These are phyloP conservation scores for Cryptococcus hybrid DNA, from an alignment of 1,284 basidiomycete species.

Conservation along the genomic window DNA sequence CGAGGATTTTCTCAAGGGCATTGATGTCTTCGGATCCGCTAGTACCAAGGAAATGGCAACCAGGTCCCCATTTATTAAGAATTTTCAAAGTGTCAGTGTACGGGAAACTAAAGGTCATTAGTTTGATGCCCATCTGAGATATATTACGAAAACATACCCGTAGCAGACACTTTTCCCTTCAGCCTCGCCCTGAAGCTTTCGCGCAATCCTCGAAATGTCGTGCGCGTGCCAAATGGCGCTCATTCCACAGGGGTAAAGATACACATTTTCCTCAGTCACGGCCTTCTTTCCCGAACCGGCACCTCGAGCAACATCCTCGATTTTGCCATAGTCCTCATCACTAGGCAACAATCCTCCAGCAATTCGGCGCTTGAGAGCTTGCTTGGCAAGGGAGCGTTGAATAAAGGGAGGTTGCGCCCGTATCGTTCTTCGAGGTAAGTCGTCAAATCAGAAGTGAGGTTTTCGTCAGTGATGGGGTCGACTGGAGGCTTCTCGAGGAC, in stretches of 20 bases:
- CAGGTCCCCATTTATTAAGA: slow-evolving; percentile 94
- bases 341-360: slow-evolving; percentile 79
- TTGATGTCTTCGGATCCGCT: slow-evolving; percentile 76
- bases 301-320: slow-evolving; percentile 39
- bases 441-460: slow-evolving; percentile 52
- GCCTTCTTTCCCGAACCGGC: slow-evolving; percentile 55
- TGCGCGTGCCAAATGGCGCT: slow-evolving; percentile 90
- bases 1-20: slow-evolving; percentile 64
- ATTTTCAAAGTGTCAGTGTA: slow-evolving; percentile 98
- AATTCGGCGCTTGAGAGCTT: slow-evolving; percentile 80
- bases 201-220: slow-evolving; percentile 62
- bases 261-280: slow-evolving; percentile 82
- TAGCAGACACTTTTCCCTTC: slow-evolving; percentile 86
- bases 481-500: slow-evolving; percentile 17
- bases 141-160: slow-evolving; percentile 61
- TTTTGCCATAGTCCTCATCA: slow-evolving; percentile 44
- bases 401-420: slow-evolving; percentile 82
- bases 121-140: slow-evolving; percentile 4
- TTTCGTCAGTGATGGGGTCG: slow-evolving; percentile 39
- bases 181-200: slow-evolving; percentile 34
- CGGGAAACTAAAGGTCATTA: slow-evolving; percentile 68
- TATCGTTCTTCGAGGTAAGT: slow-evolving; percentile 87
- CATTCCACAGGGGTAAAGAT: slow-evolving; percentile 86
- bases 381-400: slow-evolving; percentile 74
- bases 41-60: slow-evolving; percentile 84